phyloP scores from a whole-genome alignment of 2,329 filamentous ascomycete genomes.

The Chaetomium sp. region DNA sequence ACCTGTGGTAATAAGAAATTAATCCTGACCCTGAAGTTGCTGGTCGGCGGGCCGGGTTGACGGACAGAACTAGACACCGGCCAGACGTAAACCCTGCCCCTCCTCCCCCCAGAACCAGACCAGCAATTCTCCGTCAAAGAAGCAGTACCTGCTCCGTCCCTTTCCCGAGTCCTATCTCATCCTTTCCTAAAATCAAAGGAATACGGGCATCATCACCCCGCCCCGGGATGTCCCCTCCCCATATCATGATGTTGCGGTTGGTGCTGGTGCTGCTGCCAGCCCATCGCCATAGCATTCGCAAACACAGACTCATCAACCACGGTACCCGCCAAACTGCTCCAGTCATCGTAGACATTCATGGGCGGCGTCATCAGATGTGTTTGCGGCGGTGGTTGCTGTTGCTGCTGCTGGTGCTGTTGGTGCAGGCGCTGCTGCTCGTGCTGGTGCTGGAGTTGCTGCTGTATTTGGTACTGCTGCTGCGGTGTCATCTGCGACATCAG shows the following conservation, averaged over 20 bases:
- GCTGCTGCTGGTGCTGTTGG: constrained; percentile 17
- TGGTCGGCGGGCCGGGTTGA: too few species aligned
- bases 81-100: background rate
- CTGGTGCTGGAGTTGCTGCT: constrained; percentile 19
- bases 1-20: background rate
- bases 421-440: constrained; percentile 13
- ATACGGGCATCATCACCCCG: background rate
- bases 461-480: constrained; percentile 18
- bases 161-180: background rate
- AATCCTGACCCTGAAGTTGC: background rate
- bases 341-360: constrained; percentile 33
- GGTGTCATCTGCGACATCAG: constrained; percentile 22
- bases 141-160: background rate
- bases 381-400: constrained; percentile 21
- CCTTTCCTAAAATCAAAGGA: background rate
- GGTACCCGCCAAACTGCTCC: constrained; percentile 34
- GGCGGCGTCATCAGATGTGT: constrained; percentile 15
- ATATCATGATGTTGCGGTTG: constrained; percentile 2
- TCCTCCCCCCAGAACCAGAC: background rate
- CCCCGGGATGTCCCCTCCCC: background rate
- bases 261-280: constrained; percentile 25
- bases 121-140: background rate
- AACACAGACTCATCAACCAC: constrained; percentile 36
- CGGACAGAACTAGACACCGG: background rate
- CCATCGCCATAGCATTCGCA: constrained; percentile 23